These are phyloP conservation scores for Carallia brachiata DNA, from an alignment of 345 rosid genomes.

Conservation along the genomic window DNA sequence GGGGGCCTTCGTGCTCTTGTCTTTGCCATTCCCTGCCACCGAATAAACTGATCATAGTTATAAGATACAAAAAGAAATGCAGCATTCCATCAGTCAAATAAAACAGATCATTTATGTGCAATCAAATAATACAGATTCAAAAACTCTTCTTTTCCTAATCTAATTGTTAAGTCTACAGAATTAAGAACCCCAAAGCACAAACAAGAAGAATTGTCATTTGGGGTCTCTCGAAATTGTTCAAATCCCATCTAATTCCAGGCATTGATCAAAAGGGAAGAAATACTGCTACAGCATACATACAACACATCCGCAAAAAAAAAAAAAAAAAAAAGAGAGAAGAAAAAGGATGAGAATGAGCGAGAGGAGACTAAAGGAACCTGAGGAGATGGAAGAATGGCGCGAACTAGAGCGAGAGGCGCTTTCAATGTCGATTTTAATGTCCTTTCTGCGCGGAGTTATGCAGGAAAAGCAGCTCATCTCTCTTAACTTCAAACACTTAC, in stretches of 20 bases:
- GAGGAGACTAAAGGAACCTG: constrained; percentile 39
- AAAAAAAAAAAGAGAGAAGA: not conserved
- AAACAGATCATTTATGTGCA: not conserved
- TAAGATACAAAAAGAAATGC: not conserved
- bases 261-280: not conserved
- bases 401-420: constrained; percentile 48
- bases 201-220: constrained; percentile 11
- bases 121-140: not conserved
- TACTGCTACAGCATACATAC: not conserved
- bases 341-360: not conserved
- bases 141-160: not conserved
- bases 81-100: constrained; percentile 2
- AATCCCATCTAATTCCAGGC: constrained; percentile 24
- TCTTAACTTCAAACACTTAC: not conserved
- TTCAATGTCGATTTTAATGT: constrained; percentile 64
- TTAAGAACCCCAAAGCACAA: not conserved
- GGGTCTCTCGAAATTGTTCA: constrained; percentile 28
- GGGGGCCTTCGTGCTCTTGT: constrained; percentile 15
- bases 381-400: constrained; percentile 37
- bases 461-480: constrained; percentile 90
- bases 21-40: constrained; percentile 38
- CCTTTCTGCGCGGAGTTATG: constrained; percentile 50
- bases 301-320: not conserved
- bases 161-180: not conserved
- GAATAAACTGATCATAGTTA: not conserved